A percentile compares a stretch with the other conserved stretches of the same genome.
Evolutionary conservation across 495 filamentous ascomycete species (phyloP).

Genomic region (Daldinia concentrica): DNA sequence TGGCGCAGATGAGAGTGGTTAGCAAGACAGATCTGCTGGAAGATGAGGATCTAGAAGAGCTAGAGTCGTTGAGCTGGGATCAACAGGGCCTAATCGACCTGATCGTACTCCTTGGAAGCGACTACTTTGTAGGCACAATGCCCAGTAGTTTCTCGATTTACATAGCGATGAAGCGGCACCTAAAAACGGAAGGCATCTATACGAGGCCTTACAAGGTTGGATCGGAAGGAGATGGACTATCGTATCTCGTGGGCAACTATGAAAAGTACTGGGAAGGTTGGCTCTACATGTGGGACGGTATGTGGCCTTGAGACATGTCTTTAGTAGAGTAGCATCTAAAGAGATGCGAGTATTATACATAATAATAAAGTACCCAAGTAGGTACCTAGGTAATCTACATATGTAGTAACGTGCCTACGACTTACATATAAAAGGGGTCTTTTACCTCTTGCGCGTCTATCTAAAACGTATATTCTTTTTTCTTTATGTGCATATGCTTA

Average conservation of each 20-base stretch:
- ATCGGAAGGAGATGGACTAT: conserved; percentile 54
- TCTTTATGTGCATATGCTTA: too few relatives aligned
- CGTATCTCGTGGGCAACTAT: conserved; percentile 55
- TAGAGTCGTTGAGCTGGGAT: conserved; percentile 56
- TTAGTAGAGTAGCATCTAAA: background rate
- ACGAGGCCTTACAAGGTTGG: conserved; percentile 57
- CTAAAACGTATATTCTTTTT: too few relatives aligned
- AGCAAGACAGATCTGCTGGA: conserved; percentile 52
- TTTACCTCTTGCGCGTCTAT: too few relatives aligned
- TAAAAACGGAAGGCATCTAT: conserved; percentile 51
- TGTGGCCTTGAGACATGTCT: conserved; percentile 52
- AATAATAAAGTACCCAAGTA: too few relatives aligned
- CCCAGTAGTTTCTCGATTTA: conserved; percentile 60
- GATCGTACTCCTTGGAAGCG: conserved; percentile 51
- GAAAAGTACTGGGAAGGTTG: conserved; percentile 57
- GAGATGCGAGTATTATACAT: background rate
- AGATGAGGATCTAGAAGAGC: conserved; percentile 44
- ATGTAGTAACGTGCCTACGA: too few relatives aligned
- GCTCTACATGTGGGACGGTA: conserved; percentile 58
- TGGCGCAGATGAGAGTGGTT: conserved; percentile 46
- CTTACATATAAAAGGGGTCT: too few relatives aligned
- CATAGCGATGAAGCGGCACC: conserved; percentile 56
- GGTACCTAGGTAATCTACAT: too few relatives aligned
- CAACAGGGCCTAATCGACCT: conserved; percentile 57
- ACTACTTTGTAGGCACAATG: conserved; percentile 55